A percentile compares a stretch with the other conserved stretches of the same genome.
phyloP scores from a whole-genome alignment of 2,329 filamentous ascomycete species.

The Phyllosticta citriasiana region DNA sequence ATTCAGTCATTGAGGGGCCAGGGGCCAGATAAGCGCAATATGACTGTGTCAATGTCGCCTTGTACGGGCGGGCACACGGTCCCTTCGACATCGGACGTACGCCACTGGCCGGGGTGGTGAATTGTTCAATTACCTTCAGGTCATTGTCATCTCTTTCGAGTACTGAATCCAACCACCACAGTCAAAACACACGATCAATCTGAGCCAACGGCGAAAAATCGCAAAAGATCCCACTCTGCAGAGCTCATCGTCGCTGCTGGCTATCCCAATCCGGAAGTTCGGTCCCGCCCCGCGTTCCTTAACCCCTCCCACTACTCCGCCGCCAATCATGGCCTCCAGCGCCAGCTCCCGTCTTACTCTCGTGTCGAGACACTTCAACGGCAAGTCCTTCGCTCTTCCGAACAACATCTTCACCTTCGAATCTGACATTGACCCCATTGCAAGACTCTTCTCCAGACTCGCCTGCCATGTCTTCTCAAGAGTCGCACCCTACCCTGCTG shows the following conservation, averaged over 20 bases:
- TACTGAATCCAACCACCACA: neutral
- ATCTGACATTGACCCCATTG: slow-evolving; percentile 33
- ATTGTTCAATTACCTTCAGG: neutral
- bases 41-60: neutral
- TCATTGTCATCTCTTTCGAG: neutral
- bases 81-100: neutral
- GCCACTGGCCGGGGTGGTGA: neutral
- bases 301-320: slow-evolving; percentile 19
- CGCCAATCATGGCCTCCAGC: slow-evolving; percentile 39
- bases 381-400: slow-evolving; percentile 37
- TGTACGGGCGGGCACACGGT: neutral
- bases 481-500: slow-evolving; percentile 63
- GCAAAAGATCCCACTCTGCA: neutral
- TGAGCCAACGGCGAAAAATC: neutral
- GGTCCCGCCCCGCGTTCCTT: slow-evolving; percentile 6
- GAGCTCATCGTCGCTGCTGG: neutral
- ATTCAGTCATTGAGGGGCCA: neutral
- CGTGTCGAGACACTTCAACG: slow-evolving; percentile 51
- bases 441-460: slow-evolving; percentile 26
- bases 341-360: slow-evolving; percentile 43
- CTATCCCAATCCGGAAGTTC: neutral
- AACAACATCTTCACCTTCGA: slow-evolving; percentile 57
- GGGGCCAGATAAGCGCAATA: neutral
- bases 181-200: neutral
- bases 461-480: slow-evolving; percentile 47